Percentiles rank a stretch among this genome's conserved stretches.
These are phyloP conservation scores for Cnidoscolus chayamansa DNA, from an alignment of 441 rosid species.

Conservation along the genomic window DNA sequence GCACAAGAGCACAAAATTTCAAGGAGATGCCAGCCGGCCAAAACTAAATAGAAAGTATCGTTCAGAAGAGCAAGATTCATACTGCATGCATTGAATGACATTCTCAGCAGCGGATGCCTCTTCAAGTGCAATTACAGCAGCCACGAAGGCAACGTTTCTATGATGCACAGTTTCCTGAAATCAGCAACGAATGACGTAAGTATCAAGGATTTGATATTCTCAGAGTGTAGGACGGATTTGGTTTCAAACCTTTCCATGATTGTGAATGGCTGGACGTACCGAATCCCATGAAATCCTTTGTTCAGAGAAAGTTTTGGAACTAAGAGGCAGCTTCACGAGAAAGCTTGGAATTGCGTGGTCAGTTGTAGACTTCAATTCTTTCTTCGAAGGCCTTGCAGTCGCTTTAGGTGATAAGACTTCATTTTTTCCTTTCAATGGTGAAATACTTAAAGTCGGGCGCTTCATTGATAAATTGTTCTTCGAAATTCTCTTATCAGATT, in stretches of 20 bases:
- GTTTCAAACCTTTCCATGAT: constrained; percentile 39
- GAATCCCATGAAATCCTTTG: constrained; percentile 34
- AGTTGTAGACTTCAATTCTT: constrained; percentile 25
- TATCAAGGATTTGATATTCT: constrained; percentile 6
- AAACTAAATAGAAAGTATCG: neutral
- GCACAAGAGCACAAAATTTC: neutral
- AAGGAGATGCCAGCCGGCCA: neutral
- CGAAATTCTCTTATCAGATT: constrained; percentile 27
- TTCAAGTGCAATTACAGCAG: constrained; percentile 39
- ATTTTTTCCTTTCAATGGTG: constrained; percentile 28
- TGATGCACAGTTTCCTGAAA: constrained; percentile 38
- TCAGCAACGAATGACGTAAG: constrained; percentile 16
- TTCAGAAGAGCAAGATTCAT: constrained; percentile 22
- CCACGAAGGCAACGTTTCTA: constrained; percentile 34
- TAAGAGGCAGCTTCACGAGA: constrained; percentile 30
- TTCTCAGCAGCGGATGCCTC: constrained; percentile 43
- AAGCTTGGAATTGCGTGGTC: constrained; percentile 22
- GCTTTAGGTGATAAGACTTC: constrained; percentile 19
- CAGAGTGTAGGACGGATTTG: neutral
- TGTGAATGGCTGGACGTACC: constrained; percentile 34
- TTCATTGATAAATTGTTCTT: constrained; percentile 30
- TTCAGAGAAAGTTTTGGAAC: constrained; percentile 33
- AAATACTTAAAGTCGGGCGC: constrained; percentile 26
- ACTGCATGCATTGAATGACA: constrained; percentile 39
- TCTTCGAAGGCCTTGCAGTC: constrained; percentile 25